Base-by-base conservation (phyloP, 2,329 filamentous ascomycete genomes). In the Hymenotorrendiella dingleyae region DNA sequence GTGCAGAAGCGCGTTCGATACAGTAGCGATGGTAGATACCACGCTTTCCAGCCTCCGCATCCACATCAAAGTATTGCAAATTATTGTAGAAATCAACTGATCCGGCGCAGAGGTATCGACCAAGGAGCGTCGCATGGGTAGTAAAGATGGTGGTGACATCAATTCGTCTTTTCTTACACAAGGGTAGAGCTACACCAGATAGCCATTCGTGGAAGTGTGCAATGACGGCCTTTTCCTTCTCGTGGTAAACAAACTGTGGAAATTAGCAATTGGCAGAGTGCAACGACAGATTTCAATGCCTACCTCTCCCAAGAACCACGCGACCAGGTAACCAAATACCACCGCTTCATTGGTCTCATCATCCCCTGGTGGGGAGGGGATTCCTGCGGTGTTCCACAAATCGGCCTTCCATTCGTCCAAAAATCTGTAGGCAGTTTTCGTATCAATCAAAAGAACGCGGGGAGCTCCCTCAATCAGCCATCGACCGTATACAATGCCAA, bases 1-100 rank as follows among this genome's bases (percentile, higher is more conserved):
- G 93, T 16, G 93, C 83, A 17, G 91, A 87, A 35, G 87, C 91
- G 52, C 93, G 84, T 69, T 98, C 93, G 59, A 98, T 94, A 70
- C 93, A 97, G 72, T 97, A 97, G 47, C 93, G 76, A 70, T 98
- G 93, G 71, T 97, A 98, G 64, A 98, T 97, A 45, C 93, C 93
- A 59, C 93, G 86, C 74, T 96, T 97, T 48, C 93, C 93, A 14
- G 93, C 93, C 67, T 98, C 93, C 5, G 88, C 82, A 63, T 98
- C 93, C 22, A 95, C 89, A 62, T 98, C 91, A 61, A 98, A 97
- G 69, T 82, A 85, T 65, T 97, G 91, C 40, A 98, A 76, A 65
- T 97, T 96, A 72, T 97, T 98, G 76, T 98, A 98, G 64, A 98
- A 97, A 64, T 98, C 93, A 50, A 97, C 93, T 0, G 90, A 96